Conservation (phyloP, 2,329 filamentous ascomycete genomes). For the Sclerotiophoma versabilis region DNA sequence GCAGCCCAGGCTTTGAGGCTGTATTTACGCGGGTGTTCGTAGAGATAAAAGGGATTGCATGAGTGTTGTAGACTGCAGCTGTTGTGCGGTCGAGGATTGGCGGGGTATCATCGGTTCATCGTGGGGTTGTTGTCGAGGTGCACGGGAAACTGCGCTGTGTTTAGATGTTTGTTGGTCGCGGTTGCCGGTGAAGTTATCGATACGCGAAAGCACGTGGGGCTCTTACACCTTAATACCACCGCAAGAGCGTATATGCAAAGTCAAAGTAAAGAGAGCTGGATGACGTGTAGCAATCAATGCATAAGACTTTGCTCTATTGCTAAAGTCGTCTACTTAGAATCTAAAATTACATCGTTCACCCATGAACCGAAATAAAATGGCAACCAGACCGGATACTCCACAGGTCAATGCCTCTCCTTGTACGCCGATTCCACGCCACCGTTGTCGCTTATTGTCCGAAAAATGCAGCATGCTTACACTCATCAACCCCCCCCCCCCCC, state of each 20-base stretch:
- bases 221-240: background rate
- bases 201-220: conserved; percentile 15
- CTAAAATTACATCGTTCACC: conserved; percentile 12
- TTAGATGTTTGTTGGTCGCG: conserved; percentile 11
- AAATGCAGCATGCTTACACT: conserved; percentile 2
- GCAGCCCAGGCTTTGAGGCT: conserved; percentile 27
- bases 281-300: background rate
- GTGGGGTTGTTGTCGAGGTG: background rate
- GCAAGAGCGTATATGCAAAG: background rate
- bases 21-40: conserved; percentile 12
- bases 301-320: background rate
- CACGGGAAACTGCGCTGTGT: background rate
- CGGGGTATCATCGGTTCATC: background rate
- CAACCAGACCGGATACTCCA: background rate
- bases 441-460: background rate
- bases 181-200: conserved; percentile 16
- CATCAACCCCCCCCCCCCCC: background rate
- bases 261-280: background rate
- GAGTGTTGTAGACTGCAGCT: background rate
- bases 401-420: background rate
- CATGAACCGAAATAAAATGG: background rate
- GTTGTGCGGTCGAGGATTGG: background rate
- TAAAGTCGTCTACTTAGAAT: background rate
- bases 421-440: conserved; percentile 5
- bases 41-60: background rate